These are phyloP conservation scores for Beauveria australis DNA, from an alignment of 2,329 filamentous ascomycete species.

Conservation along the genomic window DNA sequence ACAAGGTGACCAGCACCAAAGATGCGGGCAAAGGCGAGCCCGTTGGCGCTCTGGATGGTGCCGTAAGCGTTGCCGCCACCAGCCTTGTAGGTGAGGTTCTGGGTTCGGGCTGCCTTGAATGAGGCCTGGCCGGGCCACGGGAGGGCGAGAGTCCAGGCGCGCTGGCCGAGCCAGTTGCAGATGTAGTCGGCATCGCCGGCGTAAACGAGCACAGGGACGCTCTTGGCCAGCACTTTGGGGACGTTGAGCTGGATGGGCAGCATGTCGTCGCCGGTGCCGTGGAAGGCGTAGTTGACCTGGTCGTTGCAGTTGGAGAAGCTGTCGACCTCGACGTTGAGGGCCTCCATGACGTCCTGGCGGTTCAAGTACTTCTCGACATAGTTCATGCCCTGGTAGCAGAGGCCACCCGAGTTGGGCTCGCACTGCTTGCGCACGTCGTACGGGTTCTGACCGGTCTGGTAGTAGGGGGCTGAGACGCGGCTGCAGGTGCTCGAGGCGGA, in stretches of 20 bases:
- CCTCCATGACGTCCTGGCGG: conserved; percentile 71
- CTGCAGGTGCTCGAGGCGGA: conserved; percentile 97
- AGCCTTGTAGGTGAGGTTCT: conserved; percentile 56
- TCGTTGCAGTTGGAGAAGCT: conserved; percentile 96
- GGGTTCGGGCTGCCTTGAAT: conserved; percentile 63
- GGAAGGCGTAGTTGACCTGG: conserved; percentile 96
- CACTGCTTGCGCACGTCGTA: conserved; percentile 92
- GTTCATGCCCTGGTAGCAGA: conserved; percentile 88
- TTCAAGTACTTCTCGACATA: conserved; percentile 87
- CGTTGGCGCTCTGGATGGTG: conserved; percentile 78
- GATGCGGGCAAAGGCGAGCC: conserved; percentile 89
- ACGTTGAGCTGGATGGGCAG: conserved; percentile 92
- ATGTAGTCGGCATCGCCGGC: conserved; percentile 85
- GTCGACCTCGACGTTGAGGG: conserved; percentile 81
- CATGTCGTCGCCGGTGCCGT: conserved; percentile 98
- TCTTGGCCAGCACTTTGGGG: conserved; percentile 64
- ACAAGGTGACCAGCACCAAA: conserved; percentile 96
- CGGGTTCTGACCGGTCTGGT: conserved; percentile 32
- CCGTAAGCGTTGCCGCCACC: conserved; percentile 46
- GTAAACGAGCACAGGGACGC: conserved; percentile 94
- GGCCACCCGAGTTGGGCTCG: conserved; percentile 63
- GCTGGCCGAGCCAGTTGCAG: conserved; percentile 98
- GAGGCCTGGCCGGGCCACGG: conserved; percentile 84
- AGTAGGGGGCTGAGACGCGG: conserved; percentile 17
- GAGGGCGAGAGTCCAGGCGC: conserved; percentile 87